Base-by-base conservation (phyloP, 163 green algal genomes). In the Smithsoniella earleae region DNA sequence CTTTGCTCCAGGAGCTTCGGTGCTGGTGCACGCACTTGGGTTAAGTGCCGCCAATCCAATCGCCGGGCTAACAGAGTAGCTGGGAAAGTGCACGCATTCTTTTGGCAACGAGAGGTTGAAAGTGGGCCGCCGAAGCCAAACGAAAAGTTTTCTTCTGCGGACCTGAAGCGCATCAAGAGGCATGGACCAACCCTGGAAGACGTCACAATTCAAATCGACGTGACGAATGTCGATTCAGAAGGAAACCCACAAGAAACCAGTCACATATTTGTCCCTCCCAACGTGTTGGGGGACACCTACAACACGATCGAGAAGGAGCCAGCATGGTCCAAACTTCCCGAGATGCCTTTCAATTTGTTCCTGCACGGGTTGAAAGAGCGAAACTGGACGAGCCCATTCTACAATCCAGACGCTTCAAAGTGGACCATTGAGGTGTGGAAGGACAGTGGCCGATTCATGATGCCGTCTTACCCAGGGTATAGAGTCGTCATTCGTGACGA, bases 321-420 rank as follows among this genome's bases (percentile, higher is more conserved):
- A 37, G 58, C 58, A 38, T 74, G 31, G 36, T 27, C 28, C 33
- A 28, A 45, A 3, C 27, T 62, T 62, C 8, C 33, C 4, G 25
- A 36, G 36, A 63, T 49, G 22, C 25, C 55, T 4, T 55, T 66
- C 6, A 75, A 75, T 20, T 36, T 77, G 22, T 82, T 86, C 73
- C 74, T 76, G n/a, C 66, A 78, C 43, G 90, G 90, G 18, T 77
- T 96, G 58, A 82, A 81, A 5, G 74, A 89, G 74, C 85, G 90
- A 28, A 96, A 96, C 79, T 96, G 90, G 90, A 95, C 88, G 0
- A 82, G 54, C 58, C 3, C 75, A 36, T 77, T 82, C 4, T 89
- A 86, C 75, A 64, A 88, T 25, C 66, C 81, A 3, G 22, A 77
- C n/a, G 78, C 82, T 6, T 73, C 77, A 36, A 66, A 74, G 22